These are phyloP conservation scores for Kodamaea restingae DNA, from an alignment of 805 yeast genomes.

Conservation along the genomic window DNA sequence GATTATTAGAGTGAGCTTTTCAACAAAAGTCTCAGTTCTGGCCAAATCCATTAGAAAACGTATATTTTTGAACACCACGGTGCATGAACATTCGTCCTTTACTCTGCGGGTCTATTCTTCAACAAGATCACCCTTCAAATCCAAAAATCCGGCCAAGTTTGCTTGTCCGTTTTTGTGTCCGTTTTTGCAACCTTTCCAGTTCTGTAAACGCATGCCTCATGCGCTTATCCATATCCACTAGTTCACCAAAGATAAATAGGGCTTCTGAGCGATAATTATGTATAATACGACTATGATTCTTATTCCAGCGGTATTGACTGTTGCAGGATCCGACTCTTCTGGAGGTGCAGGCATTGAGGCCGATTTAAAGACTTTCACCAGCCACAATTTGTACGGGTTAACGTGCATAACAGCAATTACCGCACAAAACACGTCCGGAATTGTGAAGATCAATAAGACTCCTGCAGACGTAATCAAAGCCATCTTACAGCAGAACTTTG, in stretches of 20 bases:
- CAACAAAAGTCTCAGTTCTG: no score
- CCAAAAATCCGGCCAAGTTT: no score
- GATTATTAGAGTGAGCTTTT: no score
- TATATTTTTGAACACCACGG: no score
- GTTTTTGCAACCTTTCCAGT: neutral
- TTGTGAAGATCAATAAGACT: slow-evolving; percentile 43
- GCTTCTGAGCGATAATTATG: neutral
- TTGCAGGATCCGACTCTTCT: slow-evolving; percentile 78
- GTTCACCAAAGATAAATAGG: neutral
- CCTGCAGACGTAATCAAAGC: slow-evolving; percentile 41
- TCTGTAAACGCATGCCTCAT: neutral
- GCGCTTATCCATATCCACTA: neutral
- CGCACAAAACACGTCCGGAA: slow-evolving; percentile 62
- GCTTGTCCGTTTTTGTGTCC: no score
- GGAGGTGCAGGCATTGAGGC: slow-evolving; percentile 96
- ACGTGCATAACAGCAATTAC: slow-evolving; percentile 78
- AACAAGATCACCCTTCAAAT: no score
- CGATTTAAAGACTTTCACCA: slow-evolving; percentile 73
- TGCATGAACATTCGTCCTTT: no score
- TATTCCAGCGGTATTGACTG: slow-evolving; percentile 25
- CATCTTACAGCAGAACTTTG: slow-evolving; percentile 51
- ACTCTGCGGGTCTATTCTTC: no score
- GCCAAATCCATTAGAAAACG: no score
- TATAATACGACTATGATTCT: no score
- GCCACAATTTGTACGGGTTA: slow-evolving; percentile 70